phyloP scores from a whole-genome alignment of 176 grass and related monocot species.

The Oryza meridionalis region DNA sequence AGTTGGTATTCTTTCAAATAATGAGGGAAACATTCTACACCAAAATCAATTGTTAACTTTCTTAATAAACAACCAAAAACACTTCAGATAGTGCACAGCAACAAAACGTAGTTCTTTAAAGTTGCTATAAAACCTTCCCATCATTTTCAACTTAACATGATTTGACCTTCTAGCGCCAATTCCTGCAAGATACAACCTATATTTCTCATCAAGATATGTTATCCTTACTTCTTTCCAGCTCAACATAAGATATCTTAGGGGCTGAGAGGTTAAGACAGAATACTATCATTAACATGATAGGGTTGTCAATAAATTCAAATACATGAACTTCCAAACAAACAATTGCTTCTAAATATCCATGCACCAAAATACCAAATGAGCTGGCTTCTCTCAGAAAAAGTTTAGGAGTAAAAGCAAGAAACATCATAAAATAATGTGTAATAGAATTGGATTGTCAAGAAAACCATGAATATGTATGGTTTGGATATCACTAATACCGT shows the following conservation, averaged over 20 bases:
- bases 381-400: background rate
- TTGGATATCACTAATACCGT: conserved; percentile 66
- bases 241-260: background rate
- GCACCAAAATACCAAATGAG: background rate
- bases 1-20: background rate
- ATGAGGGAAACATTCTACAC: background rate
- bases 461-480: background rate
- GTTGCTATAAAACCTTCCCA: background rate
- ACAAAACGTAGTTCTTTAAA: background rate
- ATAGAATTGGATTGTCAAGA: conserved; percentile 14
- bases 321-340: background rate
- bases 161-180: background rate
- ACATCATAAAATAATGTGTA: conserved; percentile 18
- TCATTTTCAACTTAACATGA: background rate
- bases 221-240: background rate
- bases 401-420: conserved; percentile 32
- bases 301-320: background rate
- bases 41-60: background rate
- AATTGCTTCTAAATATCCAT: conserved; percentile 1
- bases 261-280: background rate
- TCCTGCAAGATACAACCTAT: background rate
- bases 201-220: background rate
- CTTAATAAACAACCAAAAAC: background rate
- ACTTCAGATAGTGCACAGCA: background rate
- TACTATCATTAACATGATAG: background rate